These are phyloP conservation scores for Bretschneidera sinensis DNA, from an alignment of 345 rosid genomes.

Conservation along the genomic window DNA sequence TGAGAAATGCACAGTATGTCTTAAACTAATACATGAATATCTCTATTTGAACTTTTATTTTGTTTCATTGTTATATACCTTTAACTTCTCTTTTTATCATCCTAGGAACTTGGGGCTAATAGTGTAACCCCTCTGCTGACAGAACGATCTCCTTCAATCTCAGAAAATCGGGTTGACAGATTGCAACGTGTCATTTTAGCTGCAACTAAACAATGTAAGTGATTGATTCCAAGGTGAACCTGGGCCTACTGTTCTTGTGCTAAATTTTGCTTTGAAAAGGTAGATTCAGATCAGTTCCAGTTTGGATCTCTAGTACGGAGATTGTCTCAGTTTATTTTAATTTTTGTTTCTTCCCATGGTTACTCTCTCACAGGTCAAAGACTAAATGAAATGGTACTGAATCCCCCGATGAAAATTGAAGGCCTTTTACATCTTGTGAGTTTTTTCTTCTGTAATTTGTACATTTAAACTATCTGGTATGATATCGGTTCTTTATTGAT, in stretches of 20 bases:
- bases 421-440: conserved; percentile 56
- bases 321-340: not conserved
- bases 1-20: conserved; percentile 86
- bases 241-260: not conserved
- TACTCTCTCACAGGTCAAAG: conserved; percentile 53
- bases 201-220: conserved; percentile 80
- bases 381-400: conserved; percentile 71
- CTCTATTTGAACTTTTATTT: not conserved
- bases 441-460: conserved; percentile 17
- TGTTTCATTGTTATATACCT: not conserved
- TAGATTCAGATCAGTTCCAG: not conserved
- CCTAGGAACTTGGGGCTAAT: conserved; percentile 80
- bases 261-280: not conserved
- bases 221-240: not conserved
- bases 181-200: conserved; percentile 73
- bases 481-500: conserved; percentile 4
- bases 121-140: conserved; percentile 84
- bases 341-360: conserved; percentile 5
- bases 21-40: not conserved
- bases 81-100: conserved; percentile 2
- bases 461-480: not conserved
- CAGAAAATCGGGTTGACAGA: conserved; percentile 74
- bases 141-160: conserved; percentile 62
- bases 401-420: conserved; percentile 55
- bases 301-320: not conserved